A percentile compares a stretch with the other conserved stretches of the same genome.
phyloP scores from a whole-genome alignment of 371 early-diverging fungal genomes.

The Phascolomyces articulosus region DNA sequence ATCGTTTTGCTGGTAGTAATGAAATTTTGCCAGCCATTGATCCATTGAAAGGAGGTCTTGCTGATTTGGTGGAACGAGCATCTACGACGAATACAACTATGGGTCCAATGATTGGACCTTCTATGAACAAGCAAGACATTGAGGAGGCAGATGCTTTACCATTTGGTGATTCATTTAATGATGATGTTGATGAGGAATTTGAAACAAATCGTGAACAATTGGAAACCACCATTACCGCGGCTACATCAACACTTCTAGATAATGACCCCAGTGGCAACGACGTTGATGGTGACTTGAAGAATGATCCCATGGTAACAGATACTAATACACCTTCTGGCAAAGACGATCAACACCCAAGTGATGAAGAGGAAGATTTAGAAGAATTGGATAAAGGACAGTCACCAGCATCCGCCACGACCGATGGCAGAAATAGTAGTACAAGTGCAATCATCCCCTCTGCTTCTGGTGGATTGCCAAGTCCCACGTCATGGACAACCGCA shows the following conservation, averaged over 20 bases:
- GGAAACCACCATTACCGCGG: background rate
- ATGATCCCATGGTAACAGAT: background rate
- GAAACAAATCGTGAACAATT: background rate
- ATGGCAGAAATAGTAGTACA: conserved; percentile 23
- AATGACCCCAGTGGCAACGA: background rate
- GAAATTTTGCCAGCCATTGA: conserved; percentile 3
- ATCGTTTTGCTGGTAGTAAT: background rate
- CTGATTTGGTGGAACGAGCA: background rate
- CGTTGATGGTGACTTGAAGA: background rate
- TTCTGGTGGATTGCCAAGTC: background rate
- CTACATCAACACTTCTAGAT: background rate
- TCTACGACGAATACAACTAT: background rate
- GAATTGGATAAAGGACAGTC: background rate
- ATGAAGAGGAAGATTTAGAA: background rate
- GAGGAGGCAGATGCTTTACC: background rate
- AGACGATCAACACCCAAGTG: no score
- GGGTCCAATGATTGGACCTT: background rate
- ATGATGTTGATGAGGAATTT: background rate
- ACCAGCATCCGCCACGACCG: background rate
- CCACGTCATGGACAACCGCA: background rate
- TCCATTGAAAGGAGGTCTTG: background rate
- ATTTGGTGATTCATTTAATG: background rate
- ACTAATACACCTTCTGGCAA: background rate
- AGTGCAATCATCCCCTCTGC: conserved; percentile 6
- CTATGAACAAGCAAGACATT: background rate